phyloP scores from a whole-genome alignment of 169 alveolate species.

The Besnoitia besnoiti region DNA sequence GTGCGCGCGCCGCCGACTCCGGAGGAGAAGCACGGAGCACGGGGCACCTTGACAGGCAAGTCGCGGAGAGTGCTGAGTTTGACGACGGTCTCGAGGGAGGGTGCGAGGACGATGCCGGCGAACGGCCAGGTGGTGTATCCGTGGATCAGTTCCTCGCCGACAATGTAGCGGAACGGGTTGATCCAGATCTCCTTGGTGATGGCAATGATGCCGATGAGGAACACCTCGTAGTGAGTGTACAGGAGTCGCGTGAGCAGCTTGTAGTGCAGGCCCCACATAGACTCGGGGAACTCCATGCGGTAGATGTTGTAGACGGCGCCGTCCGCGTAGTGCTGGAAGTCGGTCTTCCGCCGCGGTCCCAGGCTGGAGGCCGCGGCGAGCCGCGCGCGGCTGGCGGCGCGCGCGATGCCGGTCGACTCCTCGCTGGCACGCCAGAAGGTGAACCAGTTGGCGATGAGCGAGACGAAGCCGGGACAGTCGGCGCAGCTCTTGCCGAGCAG shows the following conservation, averaged over 20 bases:
- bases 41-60: slow-evolving; percentile 9
- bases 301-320: slow-evolving; percentile 59
- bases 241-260: slow-evolving; percentile 44
- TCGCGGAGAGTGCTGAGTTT: slow-evolving; percentile 32
- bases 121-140: slow-evolving; percentile 35
- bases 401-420: not conserved
- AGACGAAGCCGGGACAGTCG: slow-evolving; percentile 63
- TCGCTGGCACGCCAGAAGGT: slow-evolving; percentile 38
- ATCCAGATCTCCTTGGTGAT: slow-evolving; percentile 26
- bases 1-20: not conserved
- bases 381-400: not conserved
- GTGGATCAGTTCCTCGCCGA: slow-evolving; percentile 54
- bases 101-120: slow-evolving; percentile 66
- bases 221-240: slow-evolving; percentile 48
- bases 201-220: slow-evolving; percentile 53
- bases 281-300: slow-evolving; percentile 64
- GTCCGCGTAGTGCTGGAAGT: slow-evolving; percentile 44
- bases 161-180: slow-evolving; percentile 47
- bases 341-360: not conserved
- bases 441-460: slow-evolving; percentile 53
- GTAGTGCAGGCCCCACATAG: slow-evolving; percentile 35
- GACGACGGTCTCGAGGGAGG: slow-evolving; percentile 55
- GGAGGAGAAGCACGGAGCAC: not conserved
- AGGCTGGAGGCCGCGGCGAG: slow-evolving; percentile 3
- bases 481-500: slow-evolving; percentile 66